These are phyloP conservation scores for Adansonia rubrostipa DNA, from an alignment of 441 rosid species.

Conservation along the genomic window DNA sequence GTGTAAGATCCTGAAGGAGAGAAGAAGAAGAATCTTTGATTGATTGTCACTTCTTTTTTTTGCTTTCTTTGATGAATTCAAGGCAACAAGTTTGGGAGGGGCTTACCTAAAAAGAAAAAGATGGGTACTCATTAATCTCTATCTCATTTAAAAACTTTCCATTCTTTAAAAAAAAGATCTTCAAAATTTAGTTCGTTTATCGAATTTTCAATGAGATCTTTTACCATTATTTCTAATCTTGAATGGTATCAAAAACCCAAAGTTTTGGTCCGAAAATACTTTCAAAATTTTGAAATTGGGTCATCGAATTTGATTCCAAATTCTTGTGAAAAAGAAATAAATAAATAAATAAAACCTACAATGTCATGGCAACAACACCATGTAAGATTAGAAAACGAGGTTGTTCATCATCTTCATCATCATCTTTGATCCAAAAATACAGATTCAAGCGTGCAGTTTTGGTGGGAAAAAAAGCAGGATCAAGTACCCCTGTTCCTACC, in stretches of 20 bases:
- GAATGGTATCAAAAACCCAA: neutral
- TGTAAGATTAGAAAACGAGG: conserved; percentile 89
- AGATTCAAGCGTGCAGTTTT: conserved; percentile 80
- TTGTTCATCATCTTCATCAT: conserved; percentile 82
- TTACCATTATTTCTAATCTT: neutral
- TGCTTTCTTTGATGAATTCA: conserved; percentile 44
- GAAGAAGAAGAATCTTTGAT: conserved; percentile 34
- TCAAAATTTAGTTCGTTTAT: neutral
- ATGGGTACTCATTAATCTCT: neutral
- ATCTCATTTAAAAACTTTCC: conserved; percentile 16
- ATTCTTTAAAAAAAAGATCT: neutral
- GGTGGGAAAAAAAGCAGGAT: conserved; percentile 63
- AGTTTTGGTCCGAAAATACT: neutral
- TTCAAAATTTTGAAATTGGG: conserved; percentile 19
- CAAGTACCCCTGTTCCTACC: conserved; percentile 69
- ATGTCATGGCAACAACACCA: conserved; percentile 37
- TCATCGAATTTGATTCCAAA: conserved; percentile 15
- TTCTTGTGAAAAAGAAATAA: neutral
- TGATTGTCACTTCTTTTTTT: conserved; percentile 28
- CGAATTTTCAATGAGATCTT: conserved; percentile 5
- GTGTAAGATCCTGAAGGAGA: neutral
- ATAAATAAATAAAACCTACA: neutral
- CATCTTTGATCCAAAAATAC: conserved; percentile 66
- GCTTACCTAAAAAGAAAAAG: conserved; percentile 33
- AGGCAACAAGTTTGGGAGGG: conserved; percentile 40